Base-by-base conservation (phyloP, 345 rosid genomes). In the Salix arbutifolia region DNA sequence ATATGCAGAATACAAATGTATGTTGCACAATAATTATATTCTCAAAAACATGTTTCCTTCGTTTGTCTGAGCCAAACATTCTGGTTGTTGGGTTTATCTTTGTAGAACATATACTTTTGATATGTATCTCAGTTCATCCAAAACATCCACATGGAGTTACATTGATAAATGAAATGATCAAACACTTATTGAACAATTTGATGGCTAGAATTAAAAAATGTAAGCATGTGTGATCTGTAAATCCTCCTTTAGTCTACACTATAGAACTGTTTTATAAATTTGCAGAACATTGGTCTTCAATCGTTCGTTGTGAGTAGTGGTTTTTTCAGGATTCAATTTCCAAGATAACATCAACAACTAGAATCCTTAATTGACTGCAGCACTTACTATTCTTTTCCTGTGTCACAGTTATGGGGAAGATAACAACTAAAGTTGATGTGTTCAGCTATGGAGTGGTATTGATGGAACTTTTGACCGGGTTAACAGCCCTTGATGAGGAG, bases 391-490 rank as follows among this genome's bases (percentile, higher is more conserved):
- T 48, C 4, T 35, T 74, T 66, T 50, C 26, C 52, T 4, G 26
- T 79, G 46, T 82, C 74, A 21, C 78, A 87, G 90, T 85, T 61
- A 87, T 82, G 85, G 90, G 90, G 64, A 87, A 85, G 83, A 78
- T 87, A 73, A 87, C 90, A 25, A 87, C 90, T 7, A 87, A 85
- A 76, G 83, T 58, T 46, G 90, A 87, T 53, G 90, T 85, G 16
- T 87, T 83, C 85, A 81, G 87, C 80, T 87, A 78, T 16, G 88
- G 90, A 25, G 90, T 85, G 52, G 90, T 87, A 23, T 69, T 87
- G 71, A 87, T 87, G 87, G 87, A 87, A 46, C 83, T 87, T 30
- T 67, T 87, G 74, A 87, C 90, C 1, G 87, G 90, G 58, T 48
- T 85, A 48, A 81, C 76, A 19, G 90, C 90, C 18, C 87, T 87